Percentiles rank a stretch among this genome's conserved stretches.
Conservation (phyloP, 495 filamentous ascomycete species). For the Xylona heveae region DNA sequence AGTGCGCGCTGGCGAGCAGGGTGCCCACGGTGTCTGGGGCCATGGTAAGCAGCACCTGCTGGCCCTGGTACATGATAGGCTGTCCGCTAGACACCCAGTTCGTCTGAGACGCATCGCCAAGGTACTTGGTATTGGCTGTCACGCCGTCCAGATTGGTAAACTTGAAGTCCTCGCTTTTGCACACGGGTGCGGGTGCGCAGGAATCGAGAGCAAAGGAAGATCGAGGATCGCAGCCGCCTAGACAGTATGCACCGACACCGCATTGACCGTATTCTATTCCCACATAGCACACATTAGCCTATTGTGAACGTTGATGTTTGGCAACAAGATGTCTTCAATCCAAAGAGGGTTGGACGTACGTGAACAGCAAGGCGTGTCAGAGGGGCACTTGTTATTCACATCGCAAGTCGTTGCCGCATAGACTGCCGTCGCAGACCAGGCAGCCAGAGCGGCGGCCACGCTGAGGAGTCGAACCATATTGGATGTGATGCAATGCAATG, state of each 20-base stretch:
- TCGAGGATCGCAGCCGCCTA: slow-evolving; percentile 83
- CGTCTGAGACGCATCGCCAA: slow-evolving; percentile 53
- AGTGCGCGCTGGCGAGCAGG: slow-evolving; percentile 68
- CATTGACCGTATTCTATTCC: slow-evolving; percentile 76
- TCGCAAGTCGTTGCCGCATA: slow-evolving; percentile 33
- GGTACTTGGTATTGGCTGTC: slow-evolving; percentile 49
- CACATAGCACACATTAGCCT: neutral
- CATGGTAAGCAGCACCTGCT: slow-evolving; percentile 79
- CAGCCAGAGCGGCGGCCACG: slow-evolving; percentile 12
- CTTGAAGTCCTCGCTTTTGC: slow-evolving; percentile 48
- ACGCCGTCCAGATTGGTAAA: slow-evolving; percentile 49
- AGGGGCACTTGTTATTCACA: slow-evolving; percentile 44
- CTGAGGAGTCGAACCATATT: slow-evolving; percentile 14
- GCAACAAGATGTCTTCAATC: slow-evolving; percentile 1
- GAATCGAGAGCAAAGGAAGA: slow-evolving; percentile 63
- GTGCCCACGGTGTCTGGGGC: slow-evolving; percentile 59
- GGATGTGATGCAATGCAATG: too few species aligned
- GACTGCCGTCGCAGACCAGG: slow-evolving; percentile 10
- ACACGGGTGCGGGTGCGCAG: slow-evolving; percentile 71
- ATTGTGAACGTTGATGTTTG: neutral
- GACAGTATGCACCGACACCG: slow-evolving; percentile 81
- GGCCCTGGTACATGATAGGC: slow-evolving; percentile 35
- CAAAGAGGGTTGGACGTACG: slow-evolving; percentile 34
- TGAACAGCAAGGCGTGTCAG: slow-evolving; percentile 70
- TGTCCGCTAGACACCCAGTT: slow-evolving; percentile 82